A percentile compares a stretch with the other conserved stretches of the same genome.
phyloP scores from a whole-genome alignment of 1,284 basidiomycete species.

The Heliocybe sulcata region DNA sequence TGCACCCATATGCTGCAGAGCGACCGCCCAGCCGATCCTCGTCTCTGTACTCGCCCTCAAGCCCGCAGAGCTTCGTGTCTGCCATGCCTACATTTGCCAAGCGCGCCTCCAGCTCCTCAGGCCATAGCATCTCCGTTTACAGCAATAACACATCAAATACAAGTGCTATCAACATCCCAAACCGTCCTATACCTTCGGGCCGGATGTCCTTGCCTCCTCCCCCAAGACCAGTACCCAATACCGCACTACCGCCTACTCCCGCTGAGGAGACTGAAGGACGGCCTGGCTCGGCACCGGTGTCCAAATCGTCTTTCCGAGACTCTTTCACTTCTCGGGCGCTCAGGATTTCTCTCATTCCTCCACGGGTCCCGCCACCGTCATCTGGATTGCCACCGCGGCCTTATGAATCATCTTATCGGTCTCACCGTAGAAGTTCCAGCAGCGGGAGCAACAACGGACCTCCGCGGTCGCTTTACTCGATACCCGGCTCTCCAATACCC shows the following conservation, averaged over 20 bases:
- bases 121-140: constrained; percentile 29
- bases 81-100: constrained; percentile 49
- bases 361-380: constrained; percentile 54
- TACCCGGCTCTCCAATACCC: constrained; percentile 35
- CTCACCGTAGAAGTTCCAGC: constrained; percentile 30
- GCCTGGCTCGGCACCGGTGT: constrained; percentile 16
- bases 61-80: constrained; percentile 40
- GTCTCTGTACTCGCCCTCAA: constrained; percentile 32
- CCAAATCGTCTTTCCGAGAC: constrained; percentile 42
- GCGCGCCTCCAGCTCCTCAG: constrained; percentile 49
- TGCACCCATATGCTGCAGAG: constrained; percentile 27
- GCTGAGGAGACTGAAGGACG: constrained; percentile 7
- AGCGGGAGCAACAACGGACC: constrained; percentile 24
- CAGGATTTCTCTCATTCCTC: constrained; percentile 54
- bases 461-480: constrained; percentile 27
- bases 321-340: constrained; percentile 45
- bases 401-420: constrained; percentile 34
- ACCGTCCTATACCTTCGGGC: neutral
- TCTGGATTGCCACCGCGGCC: constrained; percentile 50
- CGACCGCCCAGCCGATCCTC: constrained; percentile 35
- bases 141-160: constrained; percentile 32
- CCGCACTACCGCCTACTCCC: constrained; percentile 63
- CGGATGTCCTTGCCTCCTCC: constrained; percentile 61
- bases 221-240: constrained; percentile 58
- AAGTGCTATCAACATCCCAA: neutral